Evolutionary conservation across 192 early-diverging fungal genomes (phyloP), one percentile per base, ranked within the genome.

Genomic region (Coemansia sp.): DNA sequence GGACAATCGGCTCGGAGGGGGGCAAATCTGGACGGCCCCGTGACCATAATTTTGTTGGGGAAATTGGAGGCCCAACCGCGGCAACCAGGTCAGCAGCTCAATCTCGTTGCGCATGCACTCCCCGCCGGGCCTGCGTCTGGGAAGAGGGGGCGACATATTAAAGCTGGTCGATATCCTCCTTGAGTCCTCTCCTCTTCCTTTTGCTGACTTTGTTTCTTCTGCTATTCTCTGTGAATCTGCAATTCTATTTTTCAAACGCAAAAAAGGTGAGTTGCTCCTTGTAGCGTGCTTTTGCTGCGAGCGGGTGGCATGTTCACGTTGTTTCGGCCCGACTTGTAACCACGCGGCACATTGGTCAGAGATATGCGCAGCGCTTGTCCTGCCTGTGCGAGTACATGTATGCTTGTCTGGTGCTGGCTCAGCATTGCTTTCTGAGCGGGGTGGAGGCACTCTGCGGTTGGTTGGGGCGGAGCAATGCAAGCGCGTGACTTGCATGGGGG

Each of bases 31-130:
- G 49, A 24, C 37, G 48, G 31, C 60, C 70, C 60, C 64, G 64
- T 61, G 70, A 60, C 64, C 64, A 26, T 64, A 74, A 61, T 51
- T 66, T 69, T 62, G 64, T 74, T 58, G 73, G 66, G 53, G 53
- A 52, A 34, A n/a, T 24, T 54, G 14, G n/a, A 56, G 28, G 54
- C 54, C 54, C 54, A 56, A 56, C 54, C 54, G 53, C 26, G 53
- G 26, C 51, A 53, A 20, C 21, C 21, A 50, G 24, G 51, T 63
- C 61, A 63, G 38, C 36, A 34, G 51, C 26, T 23, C 60, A 36
- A 17, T 21, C 54, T 56, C n/a, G 28, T 31, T n/a, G 10, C n/a
- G 26, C 28, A 34, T 36, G 28, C 54, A 36, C 54, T 48, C 17
- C 47, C 17, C 47, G 17, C 17, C 17, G 31, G 28, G 31, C 51